Conservation (phyloP, 371 early-diverging fungal genomes). For the Basidiobolus meristosporus region DNA sequence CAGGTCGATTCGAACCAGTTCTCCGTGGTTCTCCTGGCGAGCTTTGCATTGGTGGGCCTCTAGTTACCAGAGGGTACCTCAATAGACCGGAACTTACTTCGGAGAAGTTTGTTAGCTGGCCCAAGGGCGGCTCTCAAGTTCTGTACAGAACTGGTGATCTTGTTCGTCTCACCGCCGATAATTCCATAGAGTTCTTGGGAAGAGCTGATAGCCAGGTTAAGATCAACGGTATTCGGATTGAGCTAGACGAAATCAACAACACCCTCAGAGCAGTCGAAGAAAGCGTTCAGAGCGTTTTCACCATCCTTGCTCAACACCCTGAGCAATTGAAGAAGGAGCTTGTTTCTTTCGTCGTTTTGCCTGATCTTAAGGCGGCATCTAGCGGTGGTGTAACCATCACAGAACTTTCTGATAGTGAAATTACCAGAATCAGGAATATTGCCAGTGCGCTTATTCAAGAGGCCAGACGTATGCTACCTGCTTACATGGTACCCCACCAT, state of each 20-base stretch:
- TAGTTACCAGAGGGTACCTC: not conserved
- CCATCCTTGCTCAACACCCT: not conserved
- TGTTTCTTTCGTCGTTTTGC: not conserved
- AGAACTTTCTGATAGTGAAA: not conserved
- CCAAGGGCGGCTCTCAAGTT: too few relatives aligned
- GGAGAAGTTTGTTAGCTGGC: not conserved
- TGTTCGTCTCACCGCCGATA: not conserved
- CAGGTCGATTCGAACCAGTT: too few relatives aligned
- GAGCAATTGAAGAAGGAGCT: not conserved
- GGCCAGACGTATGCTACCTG: not conserved
- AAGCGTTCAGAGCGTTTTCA: not conserved
- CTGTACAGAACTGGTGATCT: not conserved
- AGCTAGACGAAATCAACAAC: not conserved
- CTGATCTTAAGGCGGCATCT: not conserved
- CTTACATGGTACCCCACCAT: not conserved
- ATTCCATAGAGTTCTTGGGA: not conserved
- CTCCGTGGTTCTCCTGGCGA: not conserved
- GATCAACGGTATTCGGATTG: too few relatives aligned
- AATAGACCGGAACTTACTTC: not conserved
- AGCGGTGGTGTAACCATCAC: too few relatives aligned
- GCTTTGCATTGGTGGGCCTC: not conserved
- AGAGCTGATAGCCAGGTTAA: not conserved
- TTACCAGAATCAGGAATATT: not conserved
- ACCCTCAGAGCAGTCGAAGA: not conserved
- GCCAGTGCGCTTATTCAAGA: not conserved